A percentile compares a stretch with the other conserved stretches of the same genome.
Conservation (phyloP, 345 rosid genomes). For the Cardamine resedifolia region DNA sequence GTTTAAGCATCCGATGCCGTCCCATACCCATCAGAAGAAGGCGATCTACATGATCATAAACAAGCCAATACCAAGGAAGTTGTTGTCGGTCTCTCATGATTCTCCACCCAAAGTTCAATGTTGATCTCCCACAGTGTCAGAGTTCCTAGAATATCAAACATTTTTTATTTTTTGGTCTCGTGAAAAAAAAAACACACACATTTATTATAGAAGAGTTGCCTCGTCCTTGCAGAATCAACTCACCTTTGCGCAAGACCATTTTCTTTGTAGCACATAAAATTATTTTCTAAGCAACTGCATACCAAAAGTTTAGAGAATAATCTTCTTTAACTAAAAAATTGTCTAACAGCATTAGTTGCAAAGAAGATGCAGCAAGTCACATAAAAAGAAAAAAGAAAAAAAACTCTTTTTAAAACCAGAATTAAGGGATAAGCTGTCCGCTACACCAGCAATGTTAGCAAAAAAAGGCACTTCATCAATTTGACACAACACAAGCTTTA, state of each 20-base stretch:
- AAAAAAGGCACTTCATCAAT: background rate
- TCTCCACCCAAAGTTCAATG: constrained; percentile 23
- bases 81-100: constrained; percentile 35
- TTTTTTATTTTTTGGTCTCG: constrained; percentile 15
- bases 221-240: constrained; percentile 12
- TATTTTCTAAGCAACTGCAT: background rate
- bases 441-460: background rate
- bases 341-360: background rate
- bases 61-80: constrained; percentile 2
- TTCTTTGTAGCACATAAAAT: constrained; percentile 4
- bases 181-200: background rate
- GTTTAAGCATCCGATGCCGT: constrained; percentile 21
- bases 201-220: background rate
- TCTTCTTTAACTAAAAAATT: background rate
- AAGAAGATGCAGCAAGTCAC: background rate
- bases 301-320: background rate
- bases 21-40: constrained; percentile 26
- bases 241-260: background rate
- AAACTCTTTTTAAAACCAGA: background rate
- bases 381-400: background rate
- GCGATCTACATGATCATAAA: constrained; percentile 1
- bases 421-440: background rate
- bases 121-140: constrained; percentile 11
- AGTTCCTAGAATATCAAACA: constrained; percentile 11
- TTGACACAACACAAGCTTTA: background rate